phyloP scores from a whole-genome alignment of 2,329 filamentous ascomycete species.

The Macroventuria anomochaeta region DNA sequence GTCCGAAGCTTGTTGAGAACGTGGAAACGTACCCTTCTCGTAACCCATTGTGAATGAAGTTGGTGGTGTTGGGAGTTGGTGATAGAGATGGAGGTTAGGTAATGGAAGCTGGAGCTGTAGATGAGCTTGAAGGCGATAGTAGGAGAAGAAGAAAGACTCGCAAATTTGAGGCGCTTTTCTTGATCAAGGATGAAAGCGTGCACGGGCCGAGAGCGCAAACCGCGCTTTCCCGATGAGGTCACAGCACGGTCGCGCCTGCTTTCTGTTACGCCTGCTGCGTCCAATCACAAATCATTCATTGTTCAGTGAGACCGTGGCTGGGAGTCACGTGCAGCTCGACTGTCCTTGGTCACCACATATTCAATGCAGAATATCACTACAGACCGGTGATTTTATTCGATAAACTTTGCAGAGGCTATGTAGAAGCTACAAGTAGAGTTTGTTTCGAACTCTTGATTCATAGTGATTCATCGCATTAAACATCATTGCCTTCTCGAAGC shows the following conservation, averaged over 20 bases:
- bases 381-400: no score
- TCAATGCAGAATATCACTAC: no score
- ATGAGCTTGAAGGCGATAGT: conserved; percentile 17
- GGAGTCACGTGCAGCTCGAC: no score
- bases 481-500: conserved; percentile 5
- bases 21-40: conserved; percentile 47
- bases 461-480: no score
- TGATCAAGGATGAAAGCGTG: conserved; percentile 30
- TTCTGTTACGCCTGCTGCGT: neutral
- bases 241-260: neutral
- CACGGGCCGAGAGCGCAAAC: no score
- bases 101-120: conserved; percentile 21
- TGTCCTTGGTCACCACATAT: no score
- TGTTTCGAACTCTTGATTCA: no score
- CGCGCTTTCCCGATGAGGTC: no score
- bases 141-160: conserved; percentile 19
- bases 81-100: conserved; percentile 24
- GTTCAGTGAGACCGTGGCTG: no score
- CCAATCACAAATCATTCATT: no score
- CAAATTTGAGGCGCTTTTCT: conserved; percentile 23
- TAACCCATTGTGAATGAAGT: conserved; percentile 49
- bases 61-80: conserved; percentile 23
- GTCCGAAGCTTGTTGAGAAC: conserved; percentile 27
- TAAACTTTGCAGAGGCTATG: no score
- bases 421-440: no score